These are phyloP conservation scores for Luffa acutangula DNA, from an alignment of 306 rosid species.

Conservation along the genomic window DNA sequence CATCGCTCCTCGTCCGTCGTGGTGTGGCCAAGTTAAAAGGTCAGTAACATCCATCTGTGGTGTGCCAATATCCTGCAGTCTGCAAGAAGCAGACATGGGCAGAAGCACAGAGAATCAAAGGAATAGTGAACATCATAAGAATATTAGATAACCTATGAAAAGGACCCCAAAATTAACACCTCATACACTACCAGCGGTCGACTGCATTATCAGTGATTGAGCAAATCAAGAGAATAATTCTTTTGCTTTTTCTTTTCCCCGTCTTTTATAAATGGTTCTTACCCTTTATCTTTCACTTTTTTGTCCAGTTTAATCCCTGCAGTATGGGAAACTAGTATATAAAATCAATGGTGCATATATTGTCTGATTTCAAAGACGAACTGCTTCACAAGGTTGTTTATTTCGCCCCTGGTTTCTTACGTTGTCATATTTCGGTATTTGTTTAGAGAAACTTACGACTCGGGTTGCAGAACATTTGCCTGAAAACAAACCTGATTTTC, in stretches of 20 bases:
- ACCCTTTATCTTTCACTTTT: background rate
- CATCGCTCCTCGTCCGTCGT: background rate
- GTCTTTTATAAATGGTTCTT: background rate
- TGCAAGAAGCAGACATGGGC: background rate
- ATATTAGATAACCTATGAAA: background rate
- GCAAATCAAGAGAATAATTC: slow-evolving; percentile 7
- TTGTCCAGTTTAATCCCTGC: background rate
- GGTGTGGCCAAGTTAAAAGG: background rate
- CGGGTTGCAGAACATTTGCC: background rate
- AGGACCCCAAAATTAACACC: background rate
- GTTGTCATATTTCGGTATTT: background rate
- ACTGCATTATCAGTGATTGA: slow-evolving; percentile 1
- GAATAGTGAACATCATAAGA: slow-evolving; percentile 1
- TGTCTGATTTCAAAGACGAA: background rate
- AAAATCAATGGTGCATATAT: background rate
- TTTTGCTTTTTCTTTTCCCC: background rate
- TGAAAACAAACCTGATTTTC: background rate
- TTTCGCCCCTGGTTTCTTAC: slow-evolving; percentile 1
- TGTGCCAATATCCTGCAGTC: background rate
- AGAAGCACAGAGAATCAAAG: background rate
- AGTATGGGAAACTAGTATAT: background rate
- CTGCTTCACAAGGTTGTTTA: background rate
- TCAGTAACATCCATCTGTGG: background rate
- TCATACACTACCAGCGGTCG: background rate
- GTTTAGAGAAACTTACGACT: background rate